Evolutionary conservation across 2,329 filamentous ascomycete species (phyloP).

Genomic region (Thielaviopsis cerberus): DNA sequence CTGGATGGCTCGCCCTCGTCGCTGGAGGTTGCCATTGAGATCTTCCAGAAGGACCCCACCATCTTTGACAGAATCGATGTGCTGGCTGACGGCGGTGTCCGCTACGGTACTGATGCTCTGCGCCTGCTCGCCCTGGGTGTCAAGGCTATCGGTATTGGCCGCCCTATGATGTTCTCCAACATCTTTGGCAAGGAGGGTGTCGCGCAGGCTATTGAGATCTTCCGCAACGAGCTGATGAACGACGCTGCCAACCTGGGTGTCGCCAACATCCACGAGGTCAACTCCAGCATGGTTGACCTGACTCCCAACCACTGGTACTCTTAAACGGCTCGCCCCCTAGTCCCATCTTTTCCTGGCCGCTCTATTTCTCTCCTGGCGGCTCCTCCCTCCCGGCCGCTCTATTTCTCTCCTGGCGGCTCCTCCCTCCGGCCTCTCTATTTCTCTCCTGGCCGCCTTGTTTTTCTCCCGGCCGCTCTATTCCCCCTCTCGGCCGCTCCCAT

Average conservation of each 20-base stretch:
- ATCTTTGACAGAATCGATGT: slow-evolving; percentile 16
- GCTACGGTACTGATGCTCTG: slow-evolving; percentile 25
- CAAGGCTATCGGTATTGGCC: slow-evolving; percentile 27
- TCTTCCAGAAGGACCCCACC: slow-evolving; percentile 15
- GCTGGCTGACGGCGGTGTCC: slow-evolving; percentile 23
- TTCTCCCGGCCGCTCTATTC: not conserved
- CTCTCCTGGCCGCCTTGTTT: not conserved
- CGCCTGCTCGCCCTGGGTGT: slow-evolving; percentile 27
- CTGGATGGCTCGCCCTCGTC: slow-evolving; percentile 21
- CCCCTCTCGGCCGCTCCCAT: too few species aligned
- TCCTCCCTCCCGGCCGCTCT: not conserved
- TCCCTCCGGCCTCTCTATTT: not conserved
- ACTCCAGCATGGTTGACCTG: slow-evolving; percentile 16
- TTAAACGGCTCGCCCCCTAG: not conserved
- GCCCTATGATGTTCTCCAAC: slow-evolving; percentile 24
- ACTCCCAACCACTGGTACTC: slow-evolving; percentile 17
- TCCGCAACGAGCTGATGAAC: slow-evolving; percentile 31
- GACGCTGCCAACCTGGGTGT: slow-evolving; percentile 27
- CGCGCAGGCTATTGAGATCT: slow-evolving; percentile 23
- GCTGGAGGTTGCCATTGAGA: slow-evolving; percentile 20
- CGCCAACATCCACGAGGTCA: slow-evolving; percentile 20
- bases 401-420: not conserved
- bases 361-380: not conserved
- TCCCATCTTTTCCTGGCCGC: not conserved
- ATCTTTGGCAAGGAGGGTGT: slow-evolving; percentile 32